Evolutionary conservation across 768 basidiomycete genomes (phyloP).

Genomic region (Termitomyces heimii): DNA sequence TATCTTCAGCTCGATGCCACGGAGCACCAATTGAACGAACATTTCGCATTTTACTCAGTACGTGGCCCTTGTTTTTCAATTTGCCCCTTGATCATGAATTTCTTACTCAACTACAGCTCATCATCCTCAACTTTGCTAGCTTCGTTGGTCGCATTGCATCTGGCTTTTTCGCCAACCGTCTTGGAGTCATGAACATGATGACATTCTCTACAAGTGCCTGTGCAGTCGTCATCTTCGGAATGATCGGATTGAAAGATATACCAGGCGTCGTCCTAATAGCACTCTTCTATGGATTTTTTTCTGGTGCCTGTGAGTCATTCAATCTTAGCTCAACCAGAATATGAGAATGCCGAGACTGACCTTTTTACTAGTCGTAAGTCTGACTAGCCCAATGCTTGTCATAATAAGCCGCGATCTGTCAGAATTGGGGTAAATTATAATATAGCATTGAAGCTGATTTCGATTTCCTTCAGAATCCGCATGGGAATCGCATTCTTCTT

Average conservation of each 20-base stretch:
- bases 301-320: conserved; percentile 20
- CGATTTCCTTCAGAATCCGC: background rate
- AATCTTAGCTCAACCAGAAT: background rate
- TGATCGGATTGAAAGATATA: conserved; percentile 25
- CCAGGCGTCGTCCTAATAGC: conserved; percentile 28
- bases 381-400: conserved; percentile 1
- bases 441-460: background rate
- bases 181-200: conserved; percentile 21
- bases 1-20: conserved; percentile 33
- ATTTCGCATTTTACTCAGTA: conserved; percentile 25
- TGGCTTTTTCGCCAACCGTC: conserved; percentile 13
- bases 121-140: conserved; percentile 17
- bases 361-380: background rate
- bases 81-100: background rate
- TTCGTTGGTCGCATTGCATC: conserved; percentile 19
- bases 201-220: conserved; percentile 19
- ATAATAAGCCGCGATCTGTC: background rate
- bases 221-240: conserved; percentile 25
- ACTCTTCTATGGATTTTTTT: conserved; percentile 34
- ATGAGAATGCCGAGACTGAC: too few species aligned
- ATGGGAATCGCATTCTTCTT: conserved; percentile 3
- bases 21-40: conserved; percentile 22
- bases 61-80: background rate
- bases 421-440: background rate
- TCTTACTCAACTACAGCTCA: conserved; percentile 11